A percentile compares a stretch with the other conserved stretches of the same genome.
These are phyloP conservation scores for Nakataea oryzae DNA, from an alignment of 2,329 filamentous ascomycete species.

Conservation along the genomic window DNA sequence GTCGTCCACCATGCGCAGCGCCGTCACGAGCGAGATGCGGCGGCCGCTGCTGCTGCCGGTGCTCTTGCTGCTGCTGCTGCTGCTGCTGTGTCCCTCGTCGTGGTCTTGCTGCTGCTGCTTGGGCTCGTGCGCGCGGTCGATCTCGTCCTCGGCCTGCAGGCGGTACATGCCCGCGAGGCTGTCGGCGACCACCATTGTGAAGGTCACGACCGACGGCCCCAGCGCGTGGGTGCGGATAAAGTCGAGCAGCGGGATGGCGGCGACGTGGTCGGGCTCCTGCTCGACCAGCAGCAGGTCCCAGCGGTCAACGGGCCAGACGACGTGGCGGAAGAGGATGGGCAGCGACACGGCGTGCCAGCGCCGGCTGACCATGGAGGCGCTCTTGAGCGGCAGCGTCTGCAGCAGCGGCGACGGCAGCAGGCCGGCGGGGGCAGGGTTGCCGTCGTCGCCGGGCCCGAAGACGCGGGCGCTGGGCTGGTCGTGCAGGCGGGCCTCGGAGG, in stretches of 20 bases:
- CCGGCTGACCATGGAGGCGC: conserved; percentile 39
- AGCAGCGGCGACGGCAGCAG: not conserved
- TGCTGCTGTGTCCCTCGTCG: not conserved
- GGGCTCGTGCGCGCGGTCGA: not conserved
- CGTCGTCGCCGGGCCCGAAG: conserved; percentile 20
- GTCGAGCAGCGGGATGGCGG: conserved; percentile 24
- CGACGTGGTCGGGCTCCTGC: conserved; percentile 13
- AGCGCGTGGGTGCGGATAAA: conserved; percentile 26
- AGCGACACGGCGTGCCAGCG: conserved; percentile 40
- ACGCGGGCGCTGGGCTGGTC: conserved; percentile 33
- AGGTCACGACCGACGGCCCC: conserved; percentile 26
- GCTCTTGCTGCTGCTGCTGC: not conserved
- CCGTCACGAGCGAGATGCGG: not conserved
- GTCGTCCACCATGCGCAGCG: not conserved
- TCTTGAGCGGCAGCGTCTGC: conserved; percentile 35
- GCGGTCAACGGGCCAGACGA: conserved; percentile 27
- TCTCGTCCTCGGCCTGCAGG: not conserved
- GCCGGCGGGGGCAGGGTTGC: too few relatives aligned
- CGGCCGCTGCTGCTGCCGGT: not conserved
- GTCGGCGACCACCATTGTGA: conserved; percentile 27
- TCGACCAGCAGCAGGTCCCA: conserved; percentile 16
- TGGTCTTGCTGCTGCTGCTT: not conserved
- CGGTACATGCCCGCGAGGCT: conserved; percentile 5
- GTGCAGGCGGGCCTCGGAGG: conserved; percentile 35
- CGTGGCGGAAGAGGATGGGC: conserved; percentile 47